Percentiles rank a stretch among this genome's conserved stretches.
Conservation (phyloP, 495 filamentous ascomycete genomes). For the Lasiosphaeria miniovina region DNA sequence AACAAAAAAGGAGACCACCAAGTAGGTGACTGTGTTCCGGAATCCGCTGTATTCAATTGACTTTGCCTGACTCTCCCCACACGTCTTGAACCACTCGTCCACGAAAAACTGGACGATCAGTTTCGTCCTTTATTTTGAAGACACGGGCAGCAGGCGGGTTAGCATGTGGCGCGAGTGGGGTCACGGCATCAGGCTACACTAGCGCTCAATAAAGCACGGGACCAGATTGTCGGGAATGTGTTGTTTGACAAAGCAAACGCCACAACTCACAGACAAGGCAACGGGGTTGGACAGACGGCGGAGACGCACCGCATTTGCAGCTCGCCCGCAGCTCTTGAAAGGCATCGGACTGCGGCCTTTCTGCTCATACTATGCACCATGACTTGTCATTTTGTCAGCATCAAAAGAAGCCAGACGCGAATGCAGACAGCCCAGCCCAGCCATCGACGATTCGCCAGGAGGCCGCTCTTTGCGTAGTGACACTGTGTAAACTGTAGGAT, state of each 20-base stretch:
- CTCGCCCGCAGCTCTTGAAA: not conserved
- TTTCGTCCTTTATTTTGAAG: too few relatives aligned
- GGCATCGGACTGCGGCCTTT: not conserved
- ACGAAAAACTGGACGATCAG: too few relatives aligned
- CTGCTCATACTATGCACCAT: not conserved
- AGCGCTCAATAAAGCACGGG: slow-evolving; percentile 9
- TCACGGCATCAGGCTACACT: not conserved
- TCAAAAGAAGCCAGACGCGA: not conserved
- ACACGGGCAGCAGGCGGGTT: too few relatives aligned
- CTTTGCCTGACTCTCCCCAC: too few relatives aligned
- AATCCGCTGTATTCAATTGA: too few relatives aligned
- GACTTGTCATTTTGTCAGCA: not conserved
- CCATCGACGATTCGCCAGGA: too few relatives aligned
- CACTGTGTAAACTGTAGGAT: too few relatives aligned
- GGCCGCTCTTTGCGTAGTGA: too few relatives aligned
- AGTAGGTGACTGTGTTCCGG: too few relatives aligned
- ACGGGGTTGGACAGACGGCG: not conserved
- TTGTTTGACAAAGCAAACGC: not conserved
- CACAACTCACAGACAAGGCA: not conserved
- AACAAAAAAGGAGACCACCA: too few relatives aligned
- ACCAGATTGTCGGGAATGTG: slow-evolving; percentile 15
- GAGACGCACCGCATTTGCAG: not conserved
- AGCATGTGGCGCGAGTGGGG: not conserved
- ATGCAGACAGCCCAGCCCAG: too few relatives aligned
- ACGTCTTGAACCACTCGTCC: too few relatives aligned